Conservation (phyloP, 202 grass and related monocot species). For the Carex arenaria region DNA sequence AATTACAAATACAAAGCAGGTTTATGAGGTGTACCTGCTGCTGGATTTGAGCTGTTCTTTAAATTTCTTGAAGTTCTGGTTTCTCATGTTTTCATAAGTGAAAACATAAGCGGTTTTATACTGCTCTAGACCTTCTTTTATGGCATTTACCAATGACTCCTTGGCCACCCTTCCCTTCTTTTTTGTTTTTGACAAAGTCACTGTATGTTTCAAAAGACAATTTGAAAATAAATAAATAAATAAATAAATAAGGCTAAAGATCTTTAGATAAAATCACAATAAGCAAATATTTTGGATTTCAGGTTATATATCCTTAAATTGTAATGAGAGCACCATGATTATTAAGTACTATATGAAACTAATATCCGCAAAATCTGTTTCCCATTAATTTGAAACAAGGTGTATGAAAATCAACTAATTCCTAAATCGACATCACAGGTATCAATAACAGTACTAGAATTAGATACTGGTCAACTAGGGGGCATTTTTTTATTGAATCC, state of each 20-base stretch:
- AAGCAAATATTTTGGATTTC: no score
- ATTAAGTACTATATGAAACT: no score
- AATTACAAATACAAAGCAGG: background rate
- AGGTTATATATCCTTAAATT: no score
- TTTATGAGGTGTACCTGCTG: constrained; percentile 31
- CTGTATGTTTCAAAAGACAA: constrained; percentile 20
- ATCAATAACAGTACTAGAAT: background rate
- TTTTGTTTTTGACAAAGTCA: constrained; percentile 92
- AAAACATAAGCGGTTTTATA: constrained; percentile 67
- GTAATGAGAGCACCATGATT: no score
- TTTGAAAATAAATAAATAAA: background rate
- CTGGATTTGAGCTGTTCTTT: constrained; percentile 68
- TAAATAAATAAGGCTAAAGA: background rate
- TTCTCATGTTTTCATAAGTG: constrained; percentile 87
- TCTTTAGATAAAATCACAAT: no score
- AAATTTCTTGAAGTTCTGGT: constrained; percentile 83
- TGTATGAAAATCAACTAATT: background rate
- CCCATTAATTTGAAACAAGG: background rate
- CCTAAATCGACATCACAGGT: background rate
- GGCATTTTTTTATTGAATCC: background rate
- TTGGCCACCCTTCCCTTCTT: constrained; percentile 83
- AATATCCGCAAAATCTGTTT: background rate
- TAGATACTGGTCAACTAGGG: background rate
- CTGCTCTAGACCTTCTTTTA: constrained; percentile 49
- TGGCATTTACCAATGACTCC: constrained; percentile 56